Percentiles rank a stretch among this genome's conserved stretches.
Evolutionary conservation across 768 basidiomycete species (phyloP).

Genomic region (Chiua virens): DNA sequence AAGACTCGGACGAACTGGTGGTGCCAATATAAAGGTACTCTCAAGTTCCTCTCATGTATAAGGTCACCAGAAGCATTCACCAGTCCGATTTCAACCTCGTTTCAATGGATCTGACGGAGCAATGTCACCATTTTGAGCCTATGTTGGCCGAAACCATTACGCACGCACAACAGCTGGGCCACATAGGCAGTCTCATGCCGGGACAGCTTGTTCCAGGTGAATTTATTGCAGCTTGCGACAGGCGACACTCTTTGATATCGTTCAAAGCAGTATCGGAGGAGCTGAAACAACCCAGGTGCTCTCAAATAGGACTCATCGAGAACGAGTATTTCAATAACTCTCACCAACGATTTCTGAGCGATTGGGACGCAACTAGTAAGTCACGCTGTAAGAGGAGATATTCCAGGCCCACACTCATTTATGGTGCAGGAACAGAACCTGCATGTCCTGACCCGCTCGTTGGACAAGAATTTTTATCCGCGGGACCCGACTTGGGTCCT

Average conservation of each 20-base stretch:
- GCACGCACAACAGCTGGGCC: background rate
- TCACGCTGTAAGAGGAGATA: background rate
- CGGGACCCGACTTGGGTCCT: background rate
- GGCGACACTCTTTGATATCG: background rate
- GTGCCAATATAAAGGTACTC: background rate
- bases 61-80: background rate
- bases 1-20: background rate
- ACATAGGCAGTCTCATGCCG: background rate
- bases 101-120: background rate
- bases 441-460: background rate
- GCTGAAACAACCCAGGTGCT: conserved; percentile 1
- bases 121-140: too few species aligned
- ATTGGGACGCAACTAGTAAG: conserved; percentile 3
- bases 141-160: too few species aligned
- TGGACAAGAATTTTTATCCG: background rate
- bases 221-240: background rate
- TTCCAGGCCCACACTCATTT: background rate
- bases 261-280: background rate
- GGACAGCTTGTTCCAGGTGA: background rate
- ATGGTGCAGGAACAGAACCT: background rate
- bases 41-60: background rate
- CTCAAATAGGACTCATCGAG: background rate
- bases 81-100: background rate
- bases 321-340: too few species aligned
- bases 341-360: background rate